Evolutionary conservation across 2,329 filamentous ascomycete species (phyloP).

Genomic region (Hypoxylon sp.): DNA sequence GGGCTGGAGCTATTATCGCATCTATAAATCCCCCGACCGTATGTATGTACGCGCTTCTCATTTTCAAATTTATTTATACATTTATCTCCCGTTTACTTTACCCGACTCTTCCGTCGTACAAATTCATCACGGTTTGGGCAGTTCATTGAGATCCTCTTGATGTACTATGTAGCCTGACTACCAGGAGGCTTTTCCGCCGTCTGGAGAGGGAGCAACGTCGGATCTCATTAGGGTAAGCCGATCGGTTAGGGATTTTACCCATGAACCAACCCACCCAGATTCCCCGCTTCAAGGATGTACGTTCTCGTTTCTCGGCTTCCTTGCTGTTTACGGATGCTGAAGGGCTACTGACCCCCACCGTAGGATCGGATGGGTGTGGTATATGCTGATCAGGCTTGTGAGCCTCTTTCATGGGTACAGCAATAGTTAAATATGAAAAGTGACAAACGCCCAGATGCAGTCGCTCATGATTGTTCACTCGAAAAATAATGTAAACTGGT

Average conservation of each 20-base stretch:
- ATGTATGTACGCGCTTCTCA: not conserved
- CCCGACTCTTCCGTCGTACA: not conserved
- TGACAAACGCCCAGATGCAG: conserved; percentile 6
- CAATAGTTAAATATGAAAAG: conserved; percentile 22
- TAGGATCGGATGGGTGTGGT: conserved; percentile 22
- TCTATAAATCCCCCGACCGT: conserved; percentile 3
- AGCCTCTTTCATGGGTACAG: conserved; percentile 28
- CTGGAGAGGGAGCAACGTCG: conserved; percentile 11
- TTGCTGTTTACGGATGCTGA: conserved; percentile 31
- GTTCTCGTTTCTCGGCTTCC: conserved; percentile 19
- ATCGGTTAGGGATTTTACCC: conserved; percentile 21
- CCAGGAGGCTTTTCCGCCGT: conserved; percentile 3
- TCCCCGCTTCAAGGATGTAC: conserved; percentile 10
- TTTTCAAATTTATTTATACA: not conserved
- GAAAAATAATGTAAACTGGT: conserved; percentile 6
- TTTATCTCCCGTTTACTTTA: not conserved
- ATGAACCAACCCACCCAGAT: conserved; percentile 13
- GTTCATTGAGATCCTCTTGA: not conserved
- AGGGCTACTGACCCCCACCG: conserved; percentile 36
- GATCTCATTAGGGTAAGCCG: conserved; percentile 29
- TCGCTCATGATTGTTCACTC: conserved; percentile 10
- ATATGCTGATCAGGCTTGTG: conserved; percentile 8
- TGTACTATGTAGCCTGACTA: not conserved
- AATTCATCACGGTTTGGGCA: conserved; percentile 2
- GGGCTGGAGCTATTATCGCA: conserved; percentile 7